Conservation (phyloP, 805 yeast genomes). For the Saccharomycopsis javanensis region DNA sequence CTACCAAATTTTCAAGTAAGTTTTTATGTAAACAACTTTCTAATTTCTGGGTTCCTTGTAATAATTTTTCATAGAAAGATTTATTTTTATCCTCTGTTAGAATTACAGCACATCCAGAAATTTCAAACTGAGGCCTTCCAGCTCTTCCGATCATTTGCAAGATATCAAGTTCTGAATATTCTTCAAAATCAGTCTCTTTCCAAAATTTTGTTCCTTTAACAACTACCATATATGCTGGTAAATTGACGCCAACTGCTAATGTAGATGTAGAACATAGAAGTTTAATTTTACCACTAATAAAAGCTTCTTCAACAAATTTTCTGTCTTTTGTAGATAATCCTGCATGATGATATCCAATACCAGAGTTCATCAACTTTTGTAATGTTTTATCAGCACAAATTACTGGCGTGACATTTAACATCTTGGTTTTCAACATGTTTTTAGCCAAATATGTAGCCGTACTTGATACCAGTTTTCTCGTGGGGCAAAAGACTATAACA, state of each 20-base stretch:
- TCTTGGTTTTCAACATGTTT: neutral
- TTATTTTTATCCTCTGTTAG: slow-evolving; percentile 33
- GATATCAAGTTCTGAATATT: slow-evolving; percentile 46
- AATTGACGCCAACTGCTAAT: slow-evolving; percentile 49
- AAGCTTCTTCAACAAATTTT: slow-evolving; percentile 34
- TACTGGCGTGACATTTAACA: neutral
- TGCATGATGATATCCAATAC: slow-evolving; percentile 51
- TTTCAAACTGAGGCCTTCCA: slow-evolving; percentile 51
- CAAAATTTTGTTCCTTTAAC: slow-evolving; percentile 58
- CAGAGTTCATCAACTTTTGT: slow-evolving; percentile 23
- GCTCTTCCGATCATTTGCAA: slow-evolving; percentile 61
- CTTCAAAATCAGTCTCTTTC: slow-evolving; percentile 38
- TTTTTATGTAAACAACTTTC: slow-evolving; percentile 38
- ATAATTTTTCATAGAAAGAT: slow-evolving; percentile 32
- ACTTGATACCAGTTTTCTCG: slow-evolving; percentile 37
- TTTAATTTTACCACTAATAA: slow-evolving; percentile 33
- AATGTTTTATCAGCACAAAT: slow-evolving; percentile 26
- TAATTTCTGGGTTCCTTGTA: slow-evolving; percentile 34
- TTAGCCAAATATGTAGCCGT: slow-evolving; percentile 35
- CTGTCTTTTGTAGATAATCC: slow-evolving; percentile 43
- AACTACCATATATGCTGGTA: slow-evolving; percentile 51
- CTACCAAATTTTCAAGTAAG: slow-evolving; percentile 33
- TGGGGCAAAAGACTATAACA: slow-evolving; percentile 43
- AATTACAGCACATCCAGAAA: slow-evolving; percentile 40
- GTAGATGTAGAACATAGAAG: slow-evolving; percentile 51